These are phyloP conservation scores for Cyberlindnera lachancei DNA, from an alignment of 805 yeast genomes.

Conservation along the genomic window DNA sequence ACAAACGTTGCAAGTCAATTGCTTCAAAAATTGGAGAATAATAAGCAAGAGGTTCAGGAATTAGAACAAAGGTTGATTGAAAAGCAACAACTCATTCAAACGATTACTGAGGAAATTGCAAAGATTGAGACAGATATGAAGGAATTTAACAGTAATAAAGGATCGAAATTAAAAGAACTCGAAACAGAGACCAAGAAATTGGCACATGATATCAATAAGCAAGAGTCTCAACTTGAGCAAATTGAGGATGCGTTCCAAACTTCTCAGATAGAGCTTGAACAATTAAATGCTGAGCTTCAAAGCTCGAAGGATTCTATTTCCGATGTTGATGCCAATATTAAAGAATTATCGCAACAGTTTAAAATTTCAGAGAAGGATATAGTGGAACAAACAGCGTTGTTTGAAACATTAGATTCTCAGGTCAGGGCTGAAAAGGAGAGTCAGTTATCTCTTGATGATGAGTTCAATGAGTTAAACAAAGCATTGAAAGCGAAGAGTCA, in stretches of 20 bases:
- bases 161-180: constrained; percentile 65
- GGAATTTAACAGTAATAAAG: constrained; percentile 76
- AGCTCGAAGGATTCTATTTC: constrained; percentile 35
- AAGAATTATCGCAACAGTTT: constrained; percentile 27
- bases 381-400: constrained; percentile 19
- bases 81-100: constrained; percentile 26
- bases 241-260: constrained; percentile 52
- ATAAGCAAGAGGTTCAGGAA: constrained; percentile 36
- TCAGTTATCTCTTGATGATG: constrained; percentile 67
- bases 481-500: constrained; percentile 36
- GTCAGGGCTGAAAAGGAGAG: constrained; percentile 38
- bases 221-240: constrained; percentile 35
- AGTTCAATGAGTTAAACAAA: constrained; percentile 51
- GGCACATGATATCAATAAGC: constrained; percentile 25
- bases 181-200: constrained; percentile 43
- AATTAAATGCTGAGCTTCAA: constrained; percentile 47
- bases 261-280: constrained; percentile 65
- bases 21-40: constrained; percentile 40
- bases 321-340: constrained; percentile 28
- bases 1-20: constrained; percentile 50
- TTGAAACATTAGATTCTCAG: constrained; percentile 20
- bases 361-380: constrained; percentile 22
- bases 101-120: constrained; percentile 36
- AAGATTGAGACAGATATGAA: constrained; percentile 66
- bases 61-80: constrained; percentile 32